These are phyloP conservation scores for Diaporthe sp. DNA, from an alignment of 2,329 filamentous ascomycete genomes.

Conservation along the genomic window DNA sequence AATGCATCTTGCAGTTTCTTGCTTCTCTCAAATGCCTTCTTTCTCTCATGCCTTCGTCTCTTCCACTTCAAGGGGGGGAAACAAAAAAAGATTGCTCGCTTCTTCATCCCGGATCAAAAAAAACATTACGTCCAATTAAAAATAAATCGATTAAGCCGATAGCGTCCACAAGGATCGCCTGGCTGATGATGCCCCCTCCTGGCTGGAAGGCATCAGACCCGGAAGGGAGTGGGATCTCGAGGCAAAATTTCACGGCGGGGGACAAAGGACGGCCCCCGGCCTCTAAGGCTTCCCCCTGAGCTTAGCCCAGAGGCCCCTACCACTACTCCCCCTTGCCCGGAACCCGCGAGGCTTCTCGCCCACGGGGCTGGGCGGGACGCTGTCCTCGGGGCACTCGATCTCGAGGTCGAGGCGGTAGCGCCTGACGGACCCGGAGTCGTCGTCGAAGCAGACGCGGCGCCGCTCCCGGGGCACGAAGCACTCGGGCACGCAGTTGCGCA, in stretches of 20 bases:
- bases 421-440: slow-evolving; percentile 74
- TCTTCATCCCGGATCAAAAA: slow-evolving; percentile 1
- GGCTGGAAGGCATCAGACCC: background rate
- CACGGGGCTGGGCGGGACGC: slow-evolving; percentile 40
- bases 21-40: background rate
- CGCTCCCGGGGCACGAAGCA: slow-evolving; percentile 69
- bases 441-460: slow-evolving; percentile 69
- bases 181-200: background rate
- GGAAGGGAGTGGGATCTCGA: background rate
- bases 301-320: slow-evolving; percentile 36
- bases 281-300: slow-evolving; percentile 17
- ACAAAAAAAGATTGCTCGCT: slow-evolving; percentile 1
- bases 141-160: slow-evolving; percentile 5
- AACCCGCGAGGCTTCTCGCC: slow-evolving; percentile 40
- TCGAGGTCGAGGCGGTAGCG: slow-evolving; percentile 72
- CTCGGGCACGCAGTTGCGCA: slow-evolving; percentile 70
- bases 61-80: background rate
- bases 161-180: background rate
- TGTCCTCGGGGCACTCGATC: slow-evolving; percentile 48
- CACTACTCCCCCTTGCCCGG: slow-evolving; percentile 7
- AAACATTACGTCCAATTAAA: slow-evolving; percentile 22
- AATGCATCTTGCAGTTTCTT: slow-evolving; percentile 24
- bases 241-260: background rate
- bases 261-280: background rate
- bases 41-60: slow-evolving; percentile 15